Base-by-base conservation (phyloP, 164 flowering plant genomes). In the Vitis amurensis region DNA sequence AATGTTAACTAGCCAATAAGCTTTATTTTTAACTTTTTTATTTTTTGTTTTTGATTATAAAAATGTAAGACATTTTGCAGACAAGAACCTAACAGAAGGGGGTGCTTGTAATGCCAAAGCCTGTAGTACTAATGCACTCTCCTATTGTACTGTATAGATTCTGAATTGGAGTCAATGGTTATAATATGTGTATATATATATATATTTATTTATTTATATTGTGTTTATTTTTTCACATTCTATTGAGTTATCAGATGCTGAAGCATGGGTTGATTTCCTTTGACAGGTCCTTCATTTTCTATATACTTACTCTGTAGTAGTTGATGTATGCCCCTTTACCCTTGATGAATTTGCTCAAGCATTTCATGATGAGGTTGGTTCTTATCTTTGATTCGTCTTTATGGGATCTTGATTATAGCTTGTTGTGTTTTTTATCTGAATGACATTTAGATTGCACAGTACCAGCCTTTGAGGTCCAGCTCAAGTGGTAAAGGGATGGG, bases 321-420 rank as follows among this genome's bases (percentile, higher is more conserved):
- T 89, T 59, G 82, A 86, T 55, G 59, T 88, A n/a, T 58, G 74
- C 68, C 76, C 89, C 16, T 95, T 95, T 72, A 95, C 96, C 47
- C 77, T 95, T 17, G 97, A 95, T 80, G 97, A 91, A 83, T 87
- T 95, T 83, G 91, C 88, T 66, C 91, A 85, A 75, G 91, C 98
- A 81, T 95, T 95, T 82, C 87, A 83, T 82, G 93, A 91, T 65
- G 88, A 91, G 97, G 99, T 91, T 27, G 70, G 67, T 68, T 65
- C 57, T 76, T 15, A 53, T 69, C 50, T 50, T 68, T 66, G 19
- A 23, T 9, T 48, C 9, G 6, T 13, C 11, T 49, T 19, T 13
- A n/a, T 47, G 17, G 4, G n/a, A 8, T 27, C 9, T 6, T n/a
- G 29, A 8, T 29, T 59, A 4, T 15, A 49, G 50, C 30, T n/a